Evolutionary conservation across 1,139 yeast species (phyloP).

Genomic region (Hemisphaericaspora subhashii): DNA sequence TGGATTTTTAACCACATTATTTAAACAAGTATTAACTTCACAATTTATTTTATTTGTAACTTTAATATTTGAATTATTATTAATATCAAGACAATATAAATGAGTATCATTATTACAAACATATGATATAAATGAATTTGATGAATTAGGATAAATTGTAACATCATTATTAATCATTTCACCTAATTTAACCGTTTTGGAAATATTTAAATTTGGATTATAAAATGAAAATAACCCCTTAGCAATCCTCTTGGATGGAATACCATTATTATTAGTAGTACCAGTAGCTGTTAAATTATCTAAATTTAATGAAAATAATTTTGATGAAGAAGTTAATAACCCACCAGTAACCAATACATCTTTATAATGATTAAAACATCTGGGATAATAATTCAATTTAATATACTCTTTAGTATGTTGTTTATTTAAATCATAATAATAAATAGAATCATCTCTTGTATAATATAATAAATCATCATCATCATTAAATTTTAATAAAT

Average conservation of each 20-base stretch:
- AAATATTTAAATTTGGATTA: constrained; percentile 46
- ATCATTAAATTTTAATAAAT: constrained; percentile 55
- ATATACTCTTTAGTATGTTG: constrained; percentile 30
- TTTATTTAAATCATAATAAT: constrained; percentile 22
- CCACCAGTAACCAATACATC: constrained; percentile 74
- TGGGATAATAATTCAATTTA: constrained; percentile 56
- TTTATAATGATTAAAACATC: constrained; percentile 61
- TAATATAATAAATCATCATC: constrained; percentile 30
- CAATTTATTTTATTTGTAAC: constrained; percentile 33
- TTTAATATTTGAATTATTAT: constrained; percentile 45
- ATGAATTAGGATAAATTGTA: constrained; percentile 46
- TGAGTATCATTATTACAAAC: constrained; percentile 82
- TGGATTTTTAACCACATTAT: constrained; percentile 39
- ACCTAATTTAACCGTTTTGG: constrained; percentile 62
- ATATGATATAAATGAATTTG: constrained; percentile 50
- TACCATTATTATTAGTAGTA: constrained; percentile 11
- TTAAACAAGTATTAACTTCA: constrained; percentile 41
- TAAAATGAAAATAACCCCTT: constrained; percentile 66
- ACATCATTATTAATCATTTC: constrained; percentile 84
- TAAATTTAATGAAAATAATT: constrained; percentile 28
- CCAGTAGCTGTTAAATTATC: constrained; percentile 21
- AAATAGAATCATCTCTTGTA: constrained; percentile 33
- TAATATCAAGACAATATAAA: constrained; percentile 64
- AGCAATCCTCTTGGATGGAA: constrained; percentile 20
- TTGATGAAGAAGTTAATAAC: constrained; percentile 37